Evolutionary conservation across 495 filamentous ascomycete species (phyloP), one percentile per base, ranked within the genome.

Genomic region (Hyaloscypha bicolor): DNA sequence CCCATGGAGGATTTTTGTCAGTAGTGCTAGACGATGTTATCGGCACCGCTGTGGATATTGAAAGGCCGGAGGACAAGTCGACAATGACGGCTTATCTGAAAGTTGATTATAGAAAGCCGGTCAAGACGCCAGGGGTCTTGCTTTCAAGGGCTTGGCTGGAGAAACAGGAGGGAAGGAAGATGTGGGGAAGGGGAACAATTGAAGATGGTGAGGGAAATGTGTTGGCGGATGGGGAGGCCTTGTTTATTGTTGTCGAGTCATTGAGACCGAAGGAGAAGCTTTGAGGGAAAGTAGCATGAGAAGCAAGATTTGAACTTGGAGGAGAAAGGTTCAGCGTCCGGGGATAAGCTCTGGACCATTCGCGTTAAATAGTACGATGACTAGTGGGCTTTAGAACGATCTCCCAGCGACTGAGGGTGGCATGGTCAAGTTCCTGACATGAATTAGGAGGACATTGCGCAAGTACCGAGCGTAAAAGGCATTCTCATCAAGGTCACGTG

Each of bases 161-260:
- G 58, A 75, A 71, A 53, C 69, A 45, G 55, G 76, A 73, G 22
- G 74, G 76, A 1, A 72, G 73, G 57, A 78, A 77, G 68, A 56
- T 76, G 33, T 71, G 63, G 16, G 70, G 66, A 14, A 64, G 59
- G 55, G 76, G 73, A 33, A 64, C 66, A 4, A 57, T 79, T 25
- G 76, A 79, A 51, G 73, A 79, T 64, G 74, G 71, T 11, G 62
- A 74, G 3, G 76, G 77, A 63, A 62, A 53, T 4, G 55, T 78
- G 21, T 58, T 74, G 57, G 72, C 76, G 0, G 64, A 69, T 35
- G 74, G 72, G 19, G 71, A 76, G 1, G 73, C 71, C 2, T 21
- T 78, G 42, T 77, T 74, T 60, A 39, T 78, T 12, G 45, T 61
- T 55, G 66, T 73, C 48, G 55, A 64, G 58, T 33, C 42, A 3